phyloP scores from a whole-genome alignment of 495 filamentous ascomycete genomes.

The Trichocladium antarcticum region DNA sequence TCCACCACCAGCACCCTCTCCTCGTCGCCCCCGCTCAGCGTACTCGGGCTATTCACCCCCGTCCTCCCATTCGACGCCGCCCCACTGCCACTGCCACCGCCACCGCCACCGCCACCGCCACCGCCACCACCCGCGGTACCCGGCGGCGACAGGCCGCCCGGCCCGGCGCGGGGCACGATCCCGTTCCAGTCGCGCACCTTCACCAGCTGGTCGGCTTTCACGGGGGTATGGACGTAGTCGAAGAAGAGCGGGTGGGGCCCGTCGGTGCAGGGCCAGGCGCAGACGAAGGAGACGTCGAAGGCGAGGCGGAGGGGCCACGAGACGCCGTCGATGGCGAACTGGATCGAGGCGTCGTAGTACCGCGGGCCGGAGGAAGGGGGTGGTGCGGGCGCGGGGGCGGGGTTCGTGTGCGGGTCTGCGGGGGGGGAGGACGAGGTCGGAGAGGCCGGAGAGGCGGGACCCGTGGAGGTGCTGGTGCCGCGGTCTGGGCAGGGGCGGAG shows the following conservation, averaged over 20 bases:
- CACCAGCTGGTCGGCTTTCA: slow-evolving; percentile 49
- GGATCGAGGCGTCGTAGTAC: slow-evolving; percentile 51
- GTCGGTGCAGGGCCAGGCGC: slow-evolving; percentile 53
- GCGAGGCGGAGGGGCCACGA: slow-evolving; percentile 51
- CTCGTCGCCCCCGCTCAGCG: slow-evolving; percentile 26
- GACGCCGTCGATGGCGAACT: slow-evolving; percentile 54
- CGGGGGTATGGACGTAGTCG: slow-evolving; percentile 47
- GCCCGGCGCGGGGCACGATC: too few relatives aligned
- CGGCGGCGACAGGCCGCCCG: too few relatives aligned
- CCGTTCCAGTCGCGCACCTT: slow-evolving; percentile 51
- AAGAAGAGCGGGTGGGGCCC: slow-evolving; percentile 61
- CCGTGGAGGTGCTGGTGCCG: background rate
- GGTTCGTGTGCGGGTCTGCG: background rate
- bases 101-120: background rate
- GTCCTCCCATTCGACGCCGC: background rate
- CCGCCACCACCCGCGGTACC: background rate
- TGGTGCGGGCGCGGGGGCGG: background rate
- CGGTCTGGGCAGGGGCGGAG: slow-evolving; percentile 30
- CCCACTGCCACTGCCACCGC: background rate
- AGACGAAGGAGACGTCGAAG: slow-evolving; percentile 56
- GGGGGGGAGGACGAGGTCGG: background rate
- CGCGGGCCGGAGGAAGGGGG: too few relatives aligned
- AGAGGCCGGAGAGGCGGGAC: too few relatives aligned
- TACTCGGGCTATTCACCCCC: slow-evolving; percentile 14
- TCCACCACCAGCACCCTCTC: slow-evolving; percentile 58